Evolutionary conservation across 805 yeast genomes (phyloP).

Genomic region (Cyberlindnera lachancei): DNA sequence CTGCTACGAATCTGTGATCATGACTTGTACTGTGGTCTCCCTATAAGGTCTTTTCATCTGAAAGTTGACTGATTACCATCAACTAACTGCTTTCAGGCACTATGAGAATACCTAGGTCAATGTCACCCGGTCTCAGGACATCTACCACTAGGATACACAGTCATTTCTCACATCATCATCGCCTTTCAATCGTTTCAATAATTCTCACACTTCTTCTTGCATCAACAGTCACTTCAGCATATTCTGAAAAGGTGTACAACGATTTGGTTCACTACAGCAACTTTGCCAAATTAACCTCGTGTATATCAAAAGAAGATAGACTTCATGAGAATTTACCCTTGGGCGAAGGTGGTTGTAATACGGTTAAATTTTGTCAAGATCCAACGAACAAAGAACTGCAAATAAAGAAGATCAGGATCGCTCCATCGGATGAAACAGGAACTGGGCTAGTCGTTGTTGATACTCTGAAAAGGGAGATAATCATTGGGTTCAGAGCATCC

Average conservation of each 20-base stretch:
- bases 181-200: too few relatives aligned
- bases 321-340: slow-evolving; percentile 7
- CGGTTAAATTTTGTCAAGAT: slow-evolving; percentile 11
- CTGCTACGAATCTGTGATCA: too few relatives aligned
- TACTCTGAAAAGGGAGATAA: slow-evolving; percentile 34
- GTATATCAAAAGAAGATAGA: slow-evolving; percentile 12
- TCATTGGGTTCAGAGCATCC: slow-evolving; percentile 63
- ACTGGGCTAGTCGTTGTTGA: slow-evolving; percentile 54
- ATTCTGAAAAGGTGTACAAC: slow-evolving; percentile 9
- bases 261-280: slow-evolving; percentile 16
- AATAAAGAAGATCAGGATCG: slow-evolving; percentile 13
- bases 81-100: too few relatives aligned
- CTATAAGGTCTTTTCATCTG: too few relatives aligned
- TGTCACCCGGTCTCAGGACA: too few relatives aligned
- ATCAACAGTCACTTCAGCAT: too few relatives aligned
- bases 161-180: too few relatives aligned
- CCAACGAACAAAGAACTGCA: slow-evolving; percentile 4
- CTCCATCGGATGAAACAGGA: slow-evolving; percentile 27
- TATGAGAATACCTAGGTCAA: too few relatives aligned
- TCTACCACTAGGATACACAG: too few relatives aligned
- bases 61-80: too few relatives aligned
- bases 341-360: slow-evolving; percentile 16
- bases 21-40: too few relatives aligned
- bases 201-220: neutral
- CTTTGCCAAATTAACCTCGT: slow-evolving; percentile 15